Evolutionary conservation across 1,284 basidiomycete species (phyloP).

Genomic region (Ustilago crameri): DNA sequence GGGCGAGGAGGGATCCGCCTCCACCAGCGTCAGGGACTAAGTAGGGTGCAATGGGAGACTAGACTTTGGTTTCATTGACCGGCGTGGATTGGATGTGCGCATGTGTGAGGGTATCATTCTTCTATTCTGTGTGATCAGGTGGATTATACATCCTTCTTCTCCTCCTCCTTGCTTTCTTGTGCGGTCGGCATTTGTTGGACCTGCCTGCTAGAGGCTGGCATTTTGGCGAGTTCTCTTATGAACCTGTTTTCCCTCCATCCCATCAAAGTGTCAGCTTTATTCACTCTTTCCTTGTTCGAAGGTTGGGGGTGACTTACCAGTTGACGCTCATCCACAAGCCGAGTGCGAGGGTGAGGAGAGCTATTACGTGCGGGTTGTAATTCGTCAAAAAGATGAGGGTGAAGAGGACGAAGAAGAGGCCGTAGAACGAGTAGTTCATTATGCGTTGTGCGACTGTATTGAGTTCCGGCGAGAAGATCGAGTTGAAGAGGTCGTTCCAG

Average conservation of each 20-base stretch:
- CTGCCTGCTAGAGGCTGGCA: constrained; percentile 43
- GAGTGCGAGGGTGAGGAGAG: constrained; percentile 62
- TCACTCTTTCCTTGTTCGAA: background rate
- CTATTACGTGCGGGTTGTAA: constrained; percentile 68
- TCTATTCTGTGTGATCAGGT: background rate
- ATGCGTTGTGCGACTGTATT: constrained; percentile 57
- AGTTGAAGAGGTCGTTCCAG: constrained; percentile 45
- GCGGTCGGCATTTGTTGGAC: constrained; percentile 57
- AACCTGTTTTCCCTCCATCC: constrained; percentile 31
- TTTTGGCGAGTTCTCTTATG: constrained; percentile 50
- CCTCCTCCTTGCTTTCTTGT: constrained; percentile 4
- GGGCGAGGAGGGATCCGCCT: constrained; percentile 3
- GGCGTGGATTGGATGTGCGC: background rate
- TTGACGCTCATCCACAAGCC: constrained; percentile 67
- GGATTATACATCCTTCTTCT: constrained; percentile 23
- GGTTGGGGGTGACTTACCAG: constrained; percentile 64
- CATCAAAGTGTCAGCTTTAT: background rate
- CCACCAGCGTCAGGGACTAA: background rate
- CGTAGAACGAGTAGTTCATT: constrained; percentile 69
- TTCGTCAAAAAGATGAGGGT: constrained; percentile 63
- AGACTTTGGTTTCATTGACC: no score
- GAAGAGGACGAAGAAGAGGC: constrained; percentile 65
- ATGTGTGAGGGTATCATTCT: background rate
- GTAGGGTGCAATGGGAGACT: no score
- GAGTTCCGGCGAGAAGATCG: constrained; percentile 61